These are phyloP conservation scores for Thuidium tamariscinum DNA, from an alignment of 225 moss, liverwort and hornwort genomes.

Conservation along the genomic window DNA sequence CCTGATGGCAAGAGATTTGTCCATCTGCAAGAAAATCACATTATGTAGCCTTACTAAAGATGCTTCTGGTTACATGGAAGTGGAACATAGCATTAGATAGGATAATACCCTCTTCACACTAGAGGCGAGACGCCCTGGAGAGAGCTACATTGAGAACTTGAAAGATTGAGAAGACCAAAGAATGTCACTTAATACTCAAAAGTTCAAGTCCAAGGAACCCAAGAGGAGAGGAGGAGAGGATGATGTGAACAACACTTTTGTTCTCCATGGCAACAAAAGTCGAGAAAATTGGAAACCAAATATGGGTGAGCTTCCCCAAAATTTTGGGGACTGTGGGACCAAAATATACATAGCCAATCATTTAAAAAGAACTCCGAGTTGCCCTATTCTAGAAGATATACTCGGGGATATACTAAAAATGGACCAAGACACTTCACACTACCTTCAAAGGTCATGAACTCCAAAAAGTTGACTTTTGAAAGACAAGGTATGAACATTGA, in stretches of 20 bases:
- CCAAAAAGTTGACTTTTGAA: not conserved
- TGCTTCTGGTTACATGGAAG: not conserved
- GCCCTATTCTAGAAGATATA: not conserved
- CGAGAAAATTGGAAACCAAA: not conserved
- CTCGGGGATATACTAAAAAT: not conserved
- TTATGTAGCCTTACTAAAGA: not conserved
- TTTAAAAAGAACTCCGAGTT: not conserved
- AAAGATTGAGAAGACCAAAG: not conserved
- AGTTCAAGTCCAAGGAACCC: not conserved
- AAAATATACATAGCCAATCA: no score
- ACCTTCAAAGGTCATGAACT: not conserved
- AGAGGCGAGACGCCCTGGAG: not conserved
- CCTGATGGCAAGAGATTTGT: slow-evolving; percentile 44
- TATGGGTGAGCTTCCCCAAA: not conserved
- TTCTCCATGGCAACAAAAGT: not conserved
- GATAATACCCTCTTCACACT: not conserved
- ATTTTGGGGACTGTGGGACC: not conserved
- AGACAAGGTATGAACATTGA: no score
- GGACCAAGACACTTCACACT: not conserved
- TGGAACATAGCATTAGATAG: not conserved
- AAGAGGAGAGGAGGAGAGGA: not conserved
- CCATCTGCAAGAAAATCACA: slow-evolving; percentile 40
- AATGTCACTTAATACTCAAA: not conserved
- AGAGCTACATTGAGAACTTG: not conserved
- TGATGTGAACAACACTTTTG: not conserved